Evolutionary conservation across 1,284 basidiomycete genomes (phyloP).

Genomic region (Leccinum subatratum): DNA sequence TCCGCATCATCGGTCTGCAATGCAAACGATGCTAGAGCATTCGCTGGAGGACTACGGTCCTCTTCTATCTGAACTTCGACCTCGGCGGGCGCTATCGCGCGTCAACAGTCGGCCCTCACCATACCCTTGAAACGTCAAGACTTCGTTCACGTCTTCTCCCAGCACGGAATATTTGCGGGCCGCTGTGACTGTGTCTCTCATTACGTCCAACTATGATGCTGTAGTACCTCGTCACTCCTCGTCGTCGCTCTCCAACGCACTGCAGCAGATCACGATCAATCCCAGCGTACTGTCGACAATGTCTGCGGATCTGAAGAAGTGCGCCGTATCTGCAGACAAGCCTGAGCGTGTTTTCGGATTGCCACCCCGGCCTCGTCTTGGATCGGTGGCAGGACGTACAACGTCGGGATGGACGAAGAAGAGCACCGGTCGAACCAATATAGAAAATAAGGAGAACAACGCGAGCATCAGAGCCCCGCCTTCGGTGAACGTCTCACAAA

Average conservation of each 20-base stretch:
- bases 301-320: conserved; percentile 9
- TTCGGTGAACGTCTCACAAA: conserved; percentile 32
- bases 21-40: conserved; percentile 68
- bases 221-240: conserved; percentile 10
- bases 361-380: conserved; percentile 48
- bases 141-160: conserved; percentile 38
- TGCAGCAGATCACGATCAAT: conserved; percentile 26
- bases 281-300: conserved; percentile 19
- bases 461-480: conserved; percentile 3
- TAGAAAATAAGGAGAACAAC: conserved; percentile 53
- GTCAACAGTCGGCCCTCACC: conserved; percentile 68
- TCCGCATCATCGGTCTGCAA: conserved; percentile 56
- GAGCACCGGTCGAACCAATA: conserved; percentile 39
- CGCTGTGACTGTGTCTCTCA: conserved; percentile 29
- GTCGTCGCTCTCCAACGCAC: conserved; percentile 12
- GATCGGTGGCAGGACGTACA: conserved; percentile 50
- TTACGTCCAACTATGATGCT: conserved; percentile 11
- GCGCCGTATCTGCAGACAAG: conserved; percentile 20
- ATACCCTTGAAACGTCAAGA: conserved; percentile 53
- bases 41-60: conserved; percentile 66
- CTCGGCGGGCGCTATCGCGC: conserved; percentile 56
- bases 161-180: conserved; percentile 37
- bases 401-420: conserved; percentile 62
- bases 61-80: conserved; percentile 63
- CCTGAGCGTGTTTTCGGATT: conserved; percentile 39